Base-by-base conservation (phyloP, 225 moss, liverwort and hornwort species). In the Marchantia polymorpha region DNA sequence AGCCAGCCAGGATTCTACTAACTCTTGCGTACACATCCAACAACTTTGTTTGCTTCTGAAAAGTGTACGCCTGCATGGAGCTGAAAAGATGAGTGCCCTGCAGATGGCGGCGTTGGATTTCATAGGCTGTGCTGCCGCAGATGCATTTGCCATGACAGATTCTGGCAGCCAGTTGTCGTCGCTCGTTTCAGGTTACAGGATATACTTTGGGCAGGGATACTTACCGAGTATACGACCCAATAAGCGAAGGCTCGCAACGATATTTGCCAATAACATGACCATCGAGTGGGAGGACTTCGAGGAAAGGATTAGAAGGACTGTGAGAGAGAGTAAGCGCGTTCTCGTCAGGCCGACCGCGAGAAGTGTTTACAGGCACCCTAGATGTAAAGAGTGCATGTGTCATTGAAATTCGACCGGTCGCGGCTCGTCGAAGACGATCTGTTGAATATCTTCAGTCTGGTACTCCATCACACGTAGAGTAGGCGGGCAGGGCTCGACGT, bases 351-450 rank as follows among this genome's bases (percentile, higher is more conserved):
- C 91, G 10, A 16, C 79, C 10, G 68, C 90, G 53, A 82, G 86
- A 8, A 96, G 89, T 82, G 60, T 92, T 54, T 97, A 91, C n/a
- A 79, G 85, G 58, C 92, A 93, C 55, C 96, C 93, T 3, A 87
- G 90, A 75, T 91, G 93, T 84, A 17, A 60, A 20, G 93, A 94
- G 54, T 97, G 97, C 80, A 97, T 97, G 96, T 94, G 94, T 67
- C 64, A 81, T 31, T 51, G 53, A 80, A 19, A 20, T 47, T 25
- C 27, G 67, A 27, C 12, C 26, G 25, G 51, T 72, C 52, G 12
- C n/a, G 72, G n/a, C 17, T 51, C 20, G 50, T 31, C 68, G 52
- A 23, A n/a, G 10, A n/a, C n/a, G n/a, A 39, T 39, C 39, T 39
- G 39, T 39, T 8, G 14, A 56, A 19, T 3, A 19, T 12, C 19